Evolutionary conservation across 2,329 filamentous ascomycete species (phyloP).

Genomic region (Fusarium proliferatum): DNA sequence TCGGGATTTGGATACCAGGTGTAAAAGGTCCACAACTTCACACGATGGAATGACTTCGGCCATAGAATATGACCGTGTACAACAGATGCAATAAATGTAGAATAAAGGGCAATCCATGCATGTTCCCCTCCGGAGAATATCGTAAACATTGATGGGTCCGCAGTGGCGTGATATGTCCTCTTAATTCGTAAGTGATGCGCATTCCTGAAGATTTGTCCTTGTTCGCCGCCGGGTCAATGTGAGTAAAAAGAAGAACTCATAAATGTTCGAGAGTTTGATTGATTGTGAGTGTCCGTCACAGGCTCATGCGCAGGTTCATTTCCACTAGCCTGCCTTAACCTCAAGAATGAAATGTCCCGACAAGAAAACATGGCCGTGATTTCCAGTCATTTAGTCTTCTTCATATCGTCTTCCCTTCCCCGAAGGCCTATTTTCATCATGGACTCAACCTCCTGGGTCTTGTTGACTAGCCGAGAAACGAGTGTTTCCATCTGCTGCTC

Average conservation of each 20-base stretch:
- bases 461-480: constrained; percentile 30
- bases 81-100: constrained; percentile 41
- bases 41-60: constrained; percentile 5
- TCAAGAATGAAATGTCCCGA: neutral
- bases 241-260: neutral
- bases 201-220: neutral
- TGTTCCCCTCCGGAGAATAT: constrained; percentile 37
- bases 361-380: neutral
- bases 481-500: constrained; percentile 46
- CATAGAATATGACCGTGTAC: constrained; percentile 35
- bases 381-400: neutral
- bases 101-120: constrained; percentile 37
- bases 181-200: neutral
- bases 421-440: constrained; percentile 47
- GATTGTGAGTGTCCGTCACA: neutral
- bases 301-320: neutral
- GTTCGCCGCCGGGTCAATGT: neutral
- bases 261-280: neutral
- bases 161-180: constrained; percentile 38
- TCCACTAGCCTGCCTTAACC: neutral
- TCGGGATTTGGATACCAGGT: constrained; percentile 88
- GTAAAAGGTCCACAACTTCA: constrained; percentile 45
- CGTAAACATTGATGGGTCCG: neutral
- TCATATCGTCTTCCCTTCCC: constrained; percentile 44
- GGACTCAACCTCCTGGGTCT: constrained; percentile 40